Percentiles rank a stretch among this genome's conserved stretches.
These are phyloP conservation scores for Hymenoscyphus repandus DNA, from an alignment of 2,329 filamentous ascomycete species.

Conservation along the genomic window DNA sequence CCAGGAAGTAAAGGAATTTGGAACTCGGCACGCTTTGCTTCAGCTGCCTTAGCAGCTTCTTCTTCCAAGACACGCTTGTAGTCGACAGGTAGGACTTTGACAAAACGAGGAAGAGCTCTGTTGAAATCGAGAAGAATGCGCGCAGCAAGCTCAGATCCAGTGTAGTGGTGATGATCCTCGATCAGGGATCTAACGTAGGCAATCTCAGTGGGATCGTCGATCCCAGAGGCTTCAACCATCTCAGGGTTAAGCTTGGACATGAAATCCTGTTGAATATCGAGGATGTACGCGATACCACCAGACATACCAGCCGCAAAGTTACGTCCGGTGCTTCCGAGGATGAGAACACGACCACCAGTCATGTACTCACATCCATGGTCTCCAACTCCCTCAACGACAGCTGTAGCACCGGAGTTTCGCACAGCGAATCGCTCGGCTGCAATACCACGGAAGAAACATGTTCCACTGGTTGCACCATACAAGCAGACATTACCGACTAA, in stretches of 20 bases:
- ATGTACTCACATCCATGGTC: conserved; percentile 99
- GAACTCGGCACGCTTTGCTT: conserved; percentile 79
- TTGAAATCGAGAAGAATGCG: conserved; percentile 94
- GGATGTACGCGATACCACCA: conserved; percentile 90
- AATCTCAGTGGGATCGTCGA: conserved; percentile 84
- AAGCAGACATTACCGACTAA: conserved; percentile 91
- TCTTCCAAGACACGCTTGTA: conserved; percentile 91
- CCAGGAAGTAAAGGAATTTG: conserved; percentile 72
- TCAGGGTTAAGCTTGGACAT: conserved; percentile 91
- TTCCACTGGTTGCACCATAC: conserved; percentile 87
- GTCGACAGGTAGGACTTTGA: conserved; percentile 90
- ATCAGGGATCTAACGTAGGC: conserved; percentile 86
- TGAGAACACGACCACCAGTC: conserved; percentile 87
- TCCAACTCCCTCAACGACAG: conserved; percentile 94
- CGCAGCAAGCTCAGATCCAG: conserved; percentile 88
- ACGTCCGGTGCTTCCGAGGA: conserved; percentile 83
- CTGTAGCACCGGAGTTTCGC: conserved; percentile 90
- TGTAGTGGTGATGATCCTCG: conserved; percentile 97
- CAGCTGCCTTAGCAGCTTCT: conserved; percentile 78
- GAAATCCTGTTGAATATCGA: conserved; percentile 88
- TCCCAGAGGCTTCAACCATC: conserved; percentile 85
- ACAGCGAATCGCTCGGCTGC: conserved; percentile 96
- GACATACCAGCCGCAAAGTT: conserved; percentile 99
- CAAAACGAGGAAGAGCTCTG: conserved; percentile 80
- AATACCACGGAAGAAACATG: conserved; percentile 94